phyloP scores from a whole-genome alignment of 768 basidiomycete species.

The Suillus fuscotomentosus region DNA sequence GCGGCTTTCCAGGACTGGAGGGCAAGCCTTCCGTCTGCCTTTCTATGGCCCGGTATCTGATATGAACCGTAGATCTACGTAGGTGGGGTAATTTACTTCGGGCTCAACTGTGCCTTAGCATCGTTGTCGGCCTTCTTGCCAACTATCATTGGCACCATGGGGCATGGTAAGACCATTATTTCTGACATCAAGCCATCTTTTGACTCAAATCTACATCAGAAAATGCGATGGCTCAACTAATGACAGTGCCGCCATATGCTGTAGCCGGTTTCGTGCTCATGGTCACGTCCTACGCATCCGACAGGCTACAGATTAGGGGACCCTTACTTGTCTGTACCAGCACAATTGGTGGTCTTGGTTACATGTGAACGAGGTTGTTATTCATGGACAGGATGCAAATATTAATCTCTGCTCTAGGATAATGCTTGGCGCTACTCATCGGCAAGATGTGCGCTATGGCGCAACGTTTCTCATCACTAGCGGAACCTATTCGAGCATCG shows the following conservation, averaged over 20 bases:
- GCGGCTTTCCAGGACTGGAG: slow-evolving; percentile 49
- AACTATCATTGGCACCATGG: slow-evolving; percentile 53
- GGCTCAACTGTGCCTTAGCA: slow-evolving; percentile 45
- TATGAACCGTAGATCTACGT: slow-evolving; percentile 33
- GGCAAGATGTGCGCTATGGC: slow-evolving; percentile 41
- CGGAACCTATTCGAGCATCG: slow-evolving; percentile 46
- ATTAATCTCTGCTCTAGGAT: slow-evolving; percentile 18
- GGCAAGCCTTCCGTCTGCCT: slow-evolving; percentile 13
- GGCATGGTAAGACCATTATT: slow-evolving; percentile 34
- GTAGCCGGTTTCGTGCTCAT: slow-evolving; percentile 38
- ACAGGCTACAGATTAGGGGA: slow-evolving; percentile 44
- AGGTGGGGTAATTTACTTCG: slow-evolving; percentile 50
- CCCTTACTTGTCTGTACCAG: slow-evolving; percentile 29
- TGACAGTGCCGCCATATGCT: slow-evolving; percentile 56
- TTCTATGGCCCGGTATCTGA: slow-evolving; percentile 8
- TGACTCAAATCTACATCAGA: slow-evolving; percentile 18
- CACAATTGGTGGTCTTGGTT: slow-evolving; percentile 38
- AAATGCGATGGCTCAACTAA: slow-evolving; percentile 44
- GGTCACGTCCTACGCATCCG: slow-evolving; percentile 38
- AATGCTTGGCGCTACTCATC: slow-evolving; percentile 31
- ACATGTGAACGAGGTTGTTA: slow-evolving; percentile 30
- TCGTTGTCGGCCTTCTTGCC: slow-evolving; percentile 54
- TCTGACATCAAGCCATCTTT: not conserved
- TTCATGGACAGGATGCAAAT: not conserved
- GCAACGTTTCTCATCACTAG: slow-evolving; percentile 45